phyloP scores from a whole-genome alignment of 306 rosid species.

The Mimosa bimucronata region DNA sequence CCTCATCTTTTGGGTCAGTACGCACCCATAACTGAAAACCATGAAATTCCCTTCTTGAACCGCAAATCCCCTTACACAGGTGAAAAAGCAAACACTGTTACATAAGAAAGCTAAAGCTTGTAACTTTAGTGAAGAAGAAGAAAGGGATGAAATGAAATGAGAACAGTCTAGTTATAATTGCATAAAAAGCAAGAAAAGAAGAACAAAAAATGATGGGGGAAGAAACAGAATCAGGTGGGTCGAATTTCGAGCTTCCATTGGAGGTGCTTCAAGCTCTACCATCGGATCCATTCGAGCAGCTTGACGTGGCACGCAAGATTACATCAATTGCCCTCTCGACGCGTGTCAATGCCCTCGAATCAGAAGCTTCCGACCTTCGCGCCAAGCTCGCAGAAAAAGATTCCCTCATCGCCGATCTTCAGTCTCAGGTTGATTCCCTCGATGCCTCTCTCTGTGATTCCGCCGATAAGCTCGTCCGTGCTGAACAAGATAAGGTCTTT shows the following conservation, averaged over 20 bases:
- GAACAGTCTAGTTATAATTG: background rate
- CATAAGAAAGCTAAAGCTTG: background rate
- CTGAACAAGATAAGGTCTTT: conserved; percentile 63
- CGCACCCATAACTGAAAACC: background rate
- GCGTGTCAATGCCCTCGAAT: conserved; percentile 70
- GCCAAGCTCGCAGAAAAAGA: conserved; percentile 65
- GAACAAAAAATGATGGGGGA: conserved; percentile 42
- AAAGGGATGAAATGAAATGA: background rate
- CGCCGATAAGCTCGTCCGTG: conserved; percentile 60
- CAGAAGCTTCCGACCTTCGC: conserved; percentile 57
- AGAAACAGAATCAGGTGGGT: conserved; percentile 51
- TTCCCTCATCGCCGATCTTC: conserved; percentile 59
- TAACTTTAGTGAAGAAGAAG: background rate
- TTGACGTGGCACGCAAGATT: conserved; percentile 95
- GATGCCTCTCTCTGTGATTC: conserved; percentile 59
- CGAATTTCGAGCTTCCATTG: conserved; percentile 68
- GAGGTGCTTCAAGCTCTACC: conserved; percentile 68
- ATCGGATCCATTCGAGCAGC: conserved; percentile 89
- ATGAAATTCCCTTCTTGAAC: background rate
- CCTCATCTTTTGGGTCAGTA: background rate
- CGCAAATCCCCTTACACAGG: background rate
- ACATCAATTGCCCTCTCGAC: conserved; percentile 81
- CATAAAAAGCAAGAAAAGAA: too few relatives aligned
- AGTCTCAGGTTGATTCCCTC: conserved; percentile 59
- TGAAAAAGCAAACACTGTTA: background rate